Conservation (phyloP, 148 eudicot genomes). For the Amaranthus hypochondriacus region DNA sequence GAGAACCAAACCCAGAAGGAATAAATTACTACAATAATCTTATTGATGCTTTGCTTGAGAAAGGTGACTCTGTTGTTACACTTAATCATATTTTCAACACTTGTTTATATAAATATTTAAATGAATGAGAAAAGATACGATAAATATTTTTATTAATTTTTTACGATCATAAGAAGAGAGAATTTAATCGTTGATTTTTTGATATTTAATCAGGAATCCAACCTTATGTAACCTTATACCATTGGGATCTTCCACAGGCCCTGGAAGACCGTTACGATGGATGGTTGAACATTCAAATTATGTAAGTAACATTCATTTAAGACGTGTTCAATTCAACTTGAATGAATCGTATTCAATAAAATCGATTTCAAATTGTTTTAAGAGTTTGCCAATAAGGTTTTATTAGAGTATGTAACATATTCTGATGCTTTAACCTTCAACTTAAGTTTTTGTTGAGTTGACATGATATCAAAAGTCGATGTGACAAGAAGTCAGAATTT, state of each 20-base stretch:
- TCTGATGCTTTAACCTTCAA: too few species aligned
- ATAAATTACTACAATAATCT: constrained; percentile 74
- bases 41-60: constrained; percentile 66
- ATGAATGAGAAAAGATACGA: too few species aligned
- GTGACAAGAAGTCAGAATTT: too few species aligned
- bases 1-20: constrained; percentile 83
- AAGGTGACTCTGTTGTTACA: constrained; percentile 43
- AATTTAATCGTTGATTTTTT: too few species aligned
- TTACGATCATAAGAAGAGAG: background rate
- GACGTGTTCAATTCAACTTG: too few species aligned
- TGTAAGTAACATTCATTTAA: constrained; percentile 38
- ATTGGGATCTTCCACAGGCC: constrained; percentile 98
- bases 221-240: constrained; percentile 84
- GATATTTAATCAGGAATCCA: constrained; percentile 55
- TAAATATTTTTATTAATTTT: background rate
- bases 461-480: too few species aligned
- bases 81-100: background rate
- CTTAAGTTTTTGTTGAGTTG: too few species aligned
- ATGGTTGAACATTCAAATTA: constrained; percentile 59
- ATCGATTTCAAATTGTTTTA: too few species aligned
- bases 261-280: constrained; percentile 89
- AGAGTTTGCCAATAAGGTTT: too few species aligned
- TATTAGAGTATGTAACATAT: too few species aligned
- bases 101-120: too few species aligned
- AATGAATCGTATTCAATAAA: too few species aligned